Conservation (phyloP, 2,329 filamentous ascomycete genomes). For the Aspergillus niger region DNA sequence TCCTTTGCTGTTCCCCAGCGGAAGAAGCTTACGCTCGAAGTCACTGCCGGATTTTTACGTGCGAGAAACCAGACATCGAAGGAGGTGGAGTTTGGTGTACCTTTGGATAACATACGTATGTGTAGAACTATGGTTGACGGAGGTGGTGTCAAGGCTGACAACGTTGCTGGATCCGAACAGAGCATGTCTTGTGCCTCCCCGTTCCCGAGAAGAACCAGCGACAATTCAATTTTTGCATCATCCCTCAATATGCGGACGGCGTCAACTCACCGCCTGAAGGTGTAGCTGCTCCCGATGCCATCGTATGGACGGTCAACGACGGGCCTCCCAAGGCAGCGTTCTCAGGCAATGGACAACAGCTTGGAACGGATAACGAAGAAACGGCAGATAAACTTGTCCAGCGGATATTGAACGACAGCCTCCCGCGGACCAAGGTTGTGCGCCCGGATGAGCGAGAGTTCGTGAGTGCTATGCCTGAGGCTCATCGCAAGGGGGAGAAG, state of each 20-base stretch:
- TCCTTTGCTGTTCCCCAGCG: conserved; percentile 64
- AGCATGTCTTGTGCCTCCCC: conserved; percentile 62
- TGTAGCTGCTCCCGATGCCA: conserved; percentile 51
- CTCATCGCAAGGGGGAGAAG: conserved; percentile 64
- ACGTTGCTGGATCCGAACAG: conserved; percentile 29
- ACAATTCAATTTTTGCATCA: conserved; percentile 64
- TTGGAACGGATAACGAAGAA: conserved; percentile 48
- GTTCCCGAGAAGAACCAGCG: conserved; percentile 66
- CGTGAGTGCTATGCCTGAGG: conserved; percentile 60
- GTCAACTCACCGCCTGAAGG: conserved; percentile 49
- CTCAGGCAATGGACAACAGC: conserved; percentile 45
- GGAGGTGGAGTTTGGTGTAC: conserved; percentile 56
- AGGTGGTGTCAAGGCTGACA: conserved; percentile 10
- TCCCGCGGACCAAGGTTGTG: conserved; percentile 51
- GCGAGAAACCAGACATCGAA: conserved; percentile 54
- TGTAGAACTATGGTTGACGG: conserved; percentile 10
- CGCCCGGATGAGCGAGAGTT: conserved; percentile 61
- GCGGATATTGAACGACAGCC: conserved; percentile 51
- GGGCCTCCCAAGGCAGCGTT: conserved; percentile 51
- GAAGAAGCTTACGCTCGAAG: conserved; percentile 64
- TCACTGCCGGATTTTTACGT: conserved; percentile 53
- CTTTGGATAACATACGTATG: conserved; percentile 53
- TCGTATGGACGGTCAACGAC: conserved; percentile 63
- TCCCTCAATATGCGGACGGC: conserved; percentile 56
- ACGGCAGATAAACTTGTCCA: conserved; percentile 49